Conservation (phyloP, 148 eudicot genomes). For the Hydrangea macrophylla region DNA sequence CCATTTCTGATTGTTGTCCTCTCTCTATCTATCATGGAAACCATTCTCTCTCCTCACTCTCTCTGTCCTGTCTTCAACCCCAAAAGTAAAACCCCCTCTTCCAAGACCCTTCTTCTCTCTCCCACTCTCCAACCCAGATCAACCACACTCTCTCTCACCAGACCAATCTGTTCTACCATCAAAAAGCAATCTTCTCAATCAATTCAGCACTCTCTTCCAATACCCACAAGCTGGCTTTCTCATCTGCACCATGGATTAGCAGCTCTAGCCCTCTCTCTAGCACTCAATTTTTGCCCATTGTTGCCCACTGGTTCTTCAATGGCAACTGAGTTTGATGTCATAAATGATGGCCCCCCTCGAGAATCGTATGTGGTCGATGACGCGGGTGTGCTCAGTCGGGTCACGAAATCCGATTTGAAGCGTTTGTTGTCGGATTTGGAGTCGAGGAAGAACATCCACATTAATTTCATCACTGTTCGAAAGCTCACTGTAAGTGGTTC, state of each 20-base stretch:
- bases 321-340: constrained; percentile 88
- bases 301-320: constrained; percentile 34
- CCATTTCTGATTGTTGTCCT: constrained; percentile 16
- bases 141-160: constrained; percentile 24
- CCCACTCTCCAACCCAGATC: constrained; percentile 35
- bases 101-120: constrained; percentile 14
- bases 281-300: constrained; percentile 66
- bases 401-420: constrained; percentile 82
- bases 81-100: constrained; percentile 30
- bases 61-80: constrained; percentile 46
- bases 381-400: constrained; percentile 92
- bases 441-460: constrained; percentile 72
- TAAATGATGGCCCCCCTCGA: constrained; percentile 78
- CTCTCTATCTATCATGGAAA: constrained; percentile 57
- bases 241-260: constrained; percentile 72
- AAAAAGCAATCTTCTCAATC: constrained; percentile 36
- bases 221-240: constrained; percentile 51
- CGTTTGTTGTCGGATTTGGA: constrained; percentile 83
- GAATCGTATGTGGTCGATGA: constrained; percentile 89
- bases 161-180: constrained; percentile 51
- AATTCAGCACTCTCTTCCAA: constrained; percentile 26
- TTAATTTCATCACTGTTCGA: constrained; percentile 84
- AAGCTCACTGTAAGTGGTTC: constrained; percentile 79
- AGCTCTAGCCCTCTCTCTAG: constrained; percentile 77
- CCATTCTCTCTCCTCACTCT: constrained; percentile 74